A percentile compares a stretch with the other conserved stretches of the same genome.
These are phyloP conservation scores for Ogataea hybrid DNA, from an alignment of 1,139 yeast genomes.

Conservation along the genomic window DNA sequence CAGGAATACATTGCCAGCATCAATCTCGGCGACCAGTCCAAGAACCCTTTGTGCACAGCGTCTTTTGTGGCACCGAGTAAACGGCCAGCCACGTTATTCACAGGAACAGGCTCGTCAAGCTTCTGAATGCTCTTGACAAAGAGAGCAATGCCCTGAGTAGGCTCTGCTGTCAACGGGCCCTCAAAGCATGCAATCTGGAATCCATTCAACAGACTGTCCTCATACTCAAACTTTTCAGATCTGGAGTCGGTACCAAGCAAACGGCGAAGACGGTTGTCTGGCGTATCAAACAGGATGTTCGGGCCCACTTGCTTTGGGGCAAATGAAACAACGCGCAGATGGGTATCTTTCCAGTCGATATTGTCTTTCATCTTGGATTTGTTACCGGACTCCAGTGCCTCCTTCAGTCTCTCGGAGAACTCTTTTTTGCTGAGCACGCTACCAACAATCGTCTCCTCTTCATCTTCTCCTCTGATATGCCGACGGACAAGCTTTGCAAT, in stretches of 20 bases:
- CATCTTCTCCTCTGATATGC: constrained; percentile 6
- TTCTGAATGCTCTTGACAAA: constrained; percentile 40
- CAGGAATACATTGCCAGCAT: constrained; percentile 92
- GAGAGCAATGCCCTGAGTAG: constrained; percentile 76
- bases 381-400: constrained; percentile 34
- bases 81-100: constrained; percentile 58
- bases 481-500: constrained; percentile 34
- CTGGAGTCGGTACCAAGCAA: constrained; percentile 18
- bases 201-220: constrained; percentile 73
- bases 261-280: constrained; percentile 27
- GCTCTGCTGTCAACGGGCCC: constrained; percentile 90
- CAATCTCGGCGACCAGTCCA: constrained; percentile 83
- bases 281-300: constrained; percentile 65
- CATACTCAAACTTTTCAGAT: constrained; percentile 46
- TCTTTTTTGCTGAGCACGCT: constrained; percentile 26
- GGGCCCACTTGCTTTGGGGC: constrained; percentile 82
- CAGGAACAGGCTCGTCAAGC: constrained; percentile 35
- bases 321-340: constrained; percentile 57
- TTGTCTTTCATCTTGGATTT: constrained; percentile 25
- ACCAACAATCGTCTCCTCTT: constrained; percentile 24
- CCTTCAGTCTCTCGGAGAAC: constrained; percentile 36
- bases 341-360: constrained; percentile 33
- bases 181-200: constrained; percentile 78
- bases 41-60: constrained; percentile 63
- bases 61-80: constrained; percentile 74